Percentiles rank a stretch among this genome's conserved stretches.
phyloP scores from a whole-genome alignment of 352 stramenopile species.

The Globisporangium perplexum region DNA sequence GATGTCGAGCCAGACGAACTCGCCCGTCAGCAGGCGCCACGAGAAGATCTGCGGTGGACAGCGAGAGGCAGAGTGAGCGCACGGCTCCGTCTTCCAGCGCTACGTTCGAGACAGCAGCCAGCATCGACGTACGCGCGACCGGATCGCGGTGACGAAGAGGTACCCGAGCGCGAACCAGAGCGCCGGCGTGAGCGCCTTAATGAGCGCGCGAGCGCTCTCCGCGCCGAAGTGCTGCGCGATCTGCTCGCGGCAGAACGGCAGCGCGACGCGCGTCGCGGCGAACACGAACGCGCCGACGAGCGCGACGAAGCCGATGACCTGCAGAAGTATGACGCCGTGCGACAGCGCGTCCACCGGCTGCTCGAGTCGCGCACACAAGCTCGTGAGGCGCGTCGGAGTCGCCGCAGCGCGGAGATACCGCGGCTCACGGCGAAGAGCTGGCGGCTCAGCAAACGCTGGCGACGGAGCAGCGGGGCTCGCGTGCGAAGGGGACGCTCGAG shows the following conservation, averaged over 20 bases:
- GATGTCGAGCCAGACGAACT: slow-evolving; percentile 31
- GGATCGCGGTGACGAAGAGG: slow-evolving; percentile 32
- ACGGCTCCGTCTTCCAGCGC: background rate
- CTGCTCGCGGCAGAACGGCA: slow-evolving; percentile 20
- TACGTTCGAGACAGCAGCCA: background rate
- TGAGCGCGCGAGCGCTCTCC: slow-evolving; percentile 20
- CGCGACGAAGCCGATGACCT: slow-evolving; percentile 12
- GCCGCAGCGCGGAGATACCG: background rate
- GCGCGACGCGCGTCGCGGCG: slow-evolving; percentile 8
- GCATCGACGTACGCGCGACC: slow-evolving; percentile 24
- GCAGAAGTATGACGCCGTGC: slow-evolving; percentile 12
- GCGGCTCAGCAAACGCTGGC: background rate
- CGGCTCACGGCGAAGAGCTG: background rate
- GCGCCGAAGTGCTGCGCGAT: slow-evolving; percentile 20
- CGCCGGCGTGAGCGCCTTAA: slow-evolving; percentile 28
- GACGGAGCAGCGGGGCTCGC: background rate
- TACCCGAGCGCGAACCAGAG: slow-evolving; percentile 60
- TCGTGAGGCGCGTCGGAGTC: background rate
- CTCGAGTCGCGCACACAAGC: background rate
- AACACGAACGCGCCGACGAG: slow-evolving; percentile 6
- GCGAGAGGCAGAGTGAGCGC: background rate
- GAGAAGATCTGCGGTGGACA: slow-evolving; percentile 28
- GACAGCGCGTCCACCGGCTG: slow-evolving; percentile 8
- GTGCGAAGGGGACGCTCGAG: background rate
- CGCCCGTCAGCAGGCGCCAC: slow-evolving; percentile 40